These are phyloP conservation scores for Zygosaccharomyces siamensis DNA, from an alignment of 805 yeast species.

Conservation along the genomic window DNA sequence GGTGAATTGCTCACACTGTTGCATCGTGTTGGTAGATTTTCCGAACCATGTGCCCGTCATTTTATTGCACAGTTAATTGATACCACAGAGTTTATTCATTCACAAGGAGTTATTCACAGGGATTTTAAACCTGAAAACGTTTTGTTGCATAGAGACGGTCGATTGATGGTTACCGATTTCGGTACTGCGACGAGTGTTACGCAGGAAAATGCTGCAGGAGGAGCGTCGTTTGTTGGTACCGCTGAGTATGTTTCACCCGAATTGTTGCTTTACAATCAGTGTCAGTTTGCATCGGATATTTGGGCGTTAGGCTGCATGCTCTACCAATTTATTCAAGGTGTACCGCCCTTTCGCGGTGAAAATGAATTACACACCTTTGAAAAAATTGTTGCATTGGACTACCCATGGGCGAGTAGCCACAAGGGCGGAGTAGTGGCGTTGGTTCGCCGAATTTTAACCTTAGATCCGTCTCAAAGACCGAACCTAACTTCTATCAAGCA, in stretches of 20 bases:
- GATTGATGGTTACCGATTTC: slow-evolving; percentile 89
- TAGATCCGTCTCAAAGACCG: slow-evolving; percentile 67
- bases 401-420: slow-evolving; percentile 47
- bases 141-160: slow-evolving; percentile 76
- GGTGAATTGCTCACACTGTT: slow-evolving; percentile 87
- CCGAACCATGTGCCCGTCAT: slow-evolving; percentile 70
- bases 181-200: slow-evolving; percentile 67
- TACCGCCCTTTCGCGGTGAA: slow-evolving; percentile 83
- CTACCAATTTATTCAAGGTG: slow-evolving; percentile 75
- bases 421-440: slow-evolving; percentile 62
- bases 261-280: slow-evolving; percentile 65
- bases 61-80: slow-evolving; percentile 87
- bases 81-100: slow-evolving; percentile 83
- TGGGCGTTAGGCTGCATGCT: slow-evolving; percentile 94
- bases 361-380: slow-evolving; percentile 86
- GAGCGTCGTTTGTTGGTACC: slow-evolving; percentile 90
- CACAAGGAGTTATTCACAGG: slow-evolving; percentile 84
- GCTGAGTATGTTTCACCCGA: slow-evolving; percentile 97
- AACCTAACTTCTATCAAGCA: slow-evolving; percentile 51
- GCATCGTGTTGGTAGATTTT: slow-evolving; percentile 69
- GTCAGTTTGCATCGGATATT: slow-evolving; percentile 81
- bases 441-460: slow-evolving; percentile 57
- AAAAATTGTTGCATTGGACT: slow-evolving; percentile 74
- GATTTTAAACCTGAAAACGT: slow-evolving; percentile 95
- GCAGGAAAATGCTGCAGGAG: slow-evolving; percentile 19